Percentiles rank a stretch among this genome's conserved stretches.
Conservation (phyloP, 371 early-diverging fungal species). For the Paraphysoderma sedebokerense region DNA sequence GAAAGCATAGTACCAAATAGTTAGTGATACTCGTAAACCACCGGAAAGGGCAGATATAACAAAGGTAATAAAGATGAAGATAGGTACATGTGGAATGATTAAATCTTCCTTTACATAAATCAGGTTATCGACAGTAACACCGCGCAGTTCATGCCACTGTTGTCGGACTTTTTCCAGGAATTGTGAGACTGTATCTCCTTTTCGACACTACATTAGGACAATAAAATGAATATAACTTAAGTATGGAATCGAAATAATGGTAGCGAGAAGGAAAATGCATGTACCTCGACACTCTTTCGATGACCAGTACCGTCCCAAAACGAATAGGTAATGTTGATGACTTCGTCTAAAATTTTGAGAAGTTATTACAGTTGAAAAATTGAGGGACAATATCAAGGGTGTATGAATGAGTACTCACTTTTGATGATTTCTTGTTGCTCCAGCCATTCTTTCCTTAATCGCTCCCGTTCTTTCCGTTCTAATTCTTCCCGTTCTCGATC, state of each 20-base stretch:
- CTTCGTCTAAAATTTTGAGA: conserved; percentile 33
- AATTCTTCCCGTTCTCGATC: conserved; percentile 74
- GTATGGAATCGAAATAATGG: background rate
- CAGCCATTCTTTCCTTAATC: conserved; percentile 60
- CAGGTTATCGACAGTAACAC: conserved; percentile 67
- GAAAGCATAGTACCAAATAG: background rate
- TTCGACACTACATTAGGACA: conserved; percentile 52
- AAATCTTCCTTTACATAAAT: conserved; percentile 90
- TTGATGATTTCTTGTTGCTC: conserved; percentile 49
- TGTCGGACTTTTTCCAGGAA: conserved; percentile 68
- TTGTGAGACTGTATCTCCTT: conserved; percentile 73
- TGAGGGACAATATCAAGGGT: background rate
- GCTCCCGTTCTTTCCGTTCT: conserved; percentile 54
- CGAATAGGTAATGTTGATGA: conserved; percentile 67
- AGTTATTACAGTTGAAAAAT: background rate
- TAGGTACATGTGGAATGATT: conserved; percentile 76
- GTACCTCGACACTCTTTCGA: conserved; percentile 57
- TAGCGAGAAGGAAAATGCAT: background rate
- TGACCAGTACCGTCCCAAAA: conserved; percentile 95
- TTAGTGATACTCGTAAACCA: conserved; percentile 1
- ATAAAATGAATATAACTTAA: too few relatives aligned
- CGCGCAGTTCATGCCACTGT: conserved; percentile 64
- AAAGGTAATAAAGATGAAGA: background rate
- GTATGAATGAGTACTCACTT: conserved; percentile 11
- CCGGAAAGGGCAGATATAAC: background rate